Evolutionary conservation across 208 protist species (phyloP).

Genomic region (Angomonas deanei): DNA sequence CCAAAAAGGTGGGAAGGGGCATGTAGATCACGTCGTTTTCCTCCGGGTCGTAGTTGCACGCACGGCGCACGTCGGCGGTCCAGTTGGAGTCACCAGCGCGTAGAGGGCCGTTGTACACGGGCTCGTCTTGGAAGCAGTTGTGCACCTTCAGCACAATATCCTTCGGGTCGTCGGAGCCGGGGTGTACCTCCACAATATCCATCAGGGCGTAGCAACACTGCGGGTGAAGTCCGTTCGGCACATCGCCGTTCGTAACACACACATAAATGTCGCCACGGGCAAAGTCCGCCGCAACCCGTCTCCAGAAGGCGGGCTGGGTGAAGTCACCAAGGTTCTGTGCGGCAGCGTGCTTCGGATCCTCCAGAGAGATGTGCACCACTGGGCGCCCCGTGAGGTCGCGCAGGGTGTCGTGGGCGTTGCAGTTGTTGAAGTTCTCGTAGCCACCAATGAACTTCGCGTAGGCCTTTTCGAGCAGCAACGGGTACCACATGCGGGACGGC

Average conservation of each 20-base stretch:
- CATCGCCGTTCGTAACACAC: conserved; percentile 52
- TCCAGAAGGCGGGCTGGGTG: conserved; percentile 60
- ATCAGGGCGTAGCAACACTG: conserved; percentile 75
- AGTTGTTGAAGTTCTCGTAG: conserved; percentile 75
- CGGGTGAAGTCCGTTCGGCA: conserved; percentile 56
- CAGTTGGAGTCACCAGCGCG: conserved; percentile 45
- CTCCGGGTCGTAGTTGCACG: conserved; percentile 47
- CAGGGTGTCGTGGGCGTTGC: conserved; percentile 78
- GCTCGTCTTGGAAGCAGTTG: conserved; percentile 38
- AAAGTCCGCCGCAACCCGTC: conserved; percentile 46
- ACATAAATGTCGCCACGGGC: conserved; percentile 63
- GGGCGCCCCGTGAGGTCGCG: conserved; percentile 83
- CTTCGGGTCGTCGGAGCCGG: conserved; percentile 28
- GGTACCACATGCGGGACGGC: conserved; percentile 56
- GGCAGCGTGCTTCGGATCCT: conserved; percentile 58
- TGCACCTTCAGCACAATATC: conserved; percentile 74
- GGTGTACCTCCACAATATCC: conserved; percentile 50
- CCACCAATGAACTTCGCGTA: conserved; percentile 90
- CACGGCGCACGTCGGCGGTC: conserved; percentile 46
- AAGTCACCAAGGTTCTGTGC: conserved; percentile 65
- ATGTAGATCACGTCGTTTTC: conserved; percentile 56
- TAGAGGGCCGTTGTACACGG: conserved; percentile 61
- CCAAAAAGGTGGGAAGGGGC: conserved; percentile 70
- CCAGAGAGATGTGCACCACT: conserved; percentile 67
- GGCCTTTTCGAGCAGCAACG: conserved; percentile 86